A percentile compares a stretch with the other conserved stretches of the same genome.
phyloP scores from a whole-genome alignment of 305 asterid species.

The Fraxinus latifolia region DNA sequence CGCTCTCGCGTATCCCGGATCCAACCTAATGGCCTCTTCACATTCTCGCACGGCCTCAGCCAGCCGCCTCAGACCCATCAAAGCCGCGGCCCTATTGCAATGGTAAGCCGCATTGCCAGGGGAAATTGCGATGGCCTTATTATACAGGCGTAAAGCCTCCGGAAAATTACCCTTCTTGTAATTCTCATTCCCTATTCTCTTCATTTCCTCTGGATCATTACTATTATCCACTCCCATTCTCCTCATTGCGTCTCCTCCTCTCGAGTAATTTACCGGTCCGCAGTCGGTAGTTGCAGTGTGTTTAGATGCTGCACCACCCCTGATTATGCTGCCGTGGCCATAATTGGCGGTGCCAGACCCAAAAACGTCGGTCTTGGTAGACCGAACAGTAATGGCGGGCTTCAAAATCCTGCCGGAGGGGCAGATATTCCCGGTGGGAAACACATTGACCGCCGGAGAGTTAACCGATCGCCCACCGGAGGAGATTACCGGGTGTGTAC shows the following conservation, averaged over 20 bases:
- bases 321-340: slow-evolving; percentile 91
- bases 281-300: slow-evolving; percentile 17
- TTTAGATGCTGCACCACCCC: slow-evolving; percentile 48
- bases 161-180: slow-evolving; percentile 53
- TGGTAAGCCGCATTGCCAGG: slow-evolving; percentile 68
- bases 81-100: slow-evolving; percentile 71
- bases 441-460: slow-evolving; percentile 44
- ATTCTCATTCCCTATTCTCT: slow-evolving; percentile 67
- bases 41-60: slow-evolving; percentile 71
- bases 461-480: slow-evolving; percentile 48
- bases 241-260: slow-evolving; percentile 35
- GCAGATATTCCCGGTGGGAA: slow-evolving; percentile 75
- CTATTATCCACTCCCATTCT: slow-evolving; percentile 26
- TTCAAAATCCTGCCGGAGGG: slow-evolving; percentile 65
- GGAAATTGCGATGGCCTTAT: slow-evolving; percentile 65
- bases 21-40: slow-evolving; percentile 78
- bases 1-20: slow-evolving; percentile 72
- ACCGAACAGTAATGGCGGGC: slow-evolving; percentile 47
- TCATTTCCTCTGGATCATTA: slow-evolving; percentile 76
- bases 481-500: slow-evolving; percentile 42
- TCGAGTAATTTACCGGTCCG: slow-evolving; percentile 23
- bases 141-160: slow-evolving; percentile 67
- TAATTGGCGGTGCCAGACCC: slow-evolving; percentile 64
- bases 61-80: slow-evolving; percentile 55
- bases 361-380: slow-evolving; percentile 59